Evolutionary conservation across 1,284 basidiomycete genomes (phyloP).

Genomic region (Leucoagaricus sp.): DNA sequence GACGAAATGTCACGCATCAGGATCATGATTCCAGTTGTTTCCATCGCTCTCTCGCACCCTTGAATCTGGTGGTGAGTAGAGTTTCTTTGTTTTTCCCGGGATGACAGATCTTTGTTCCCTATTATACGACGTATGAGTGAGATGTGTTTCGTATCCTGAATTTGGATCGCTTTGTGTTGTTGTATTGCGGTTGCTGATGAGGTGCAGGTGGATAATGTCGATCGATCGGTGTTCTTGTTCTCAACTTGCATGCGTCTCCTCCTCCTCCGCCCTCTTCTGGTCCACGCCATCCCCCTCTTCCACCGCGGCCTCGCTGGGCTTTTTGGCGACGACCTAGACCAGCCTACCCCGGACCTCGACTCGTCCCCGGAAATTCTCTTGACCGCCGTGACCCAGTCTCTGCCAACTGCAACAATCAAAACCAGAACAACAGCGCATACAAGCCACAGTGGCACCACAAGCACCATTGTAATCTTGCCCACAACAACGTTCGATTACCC

Average conservation of each 20-base stretch:
- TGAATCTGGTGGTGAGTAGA: neutral
- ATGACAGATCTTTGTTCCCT: slow-evolving; percentile 44
- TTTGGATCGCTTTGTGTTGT: neutral
- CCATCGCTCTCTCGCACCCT: neutral
- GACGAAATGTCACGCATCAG: neutral
- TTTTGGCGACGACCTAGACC: slow-evolving; percentile 23
- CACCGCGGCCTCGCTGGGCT: slow-evolving; percentile 30
- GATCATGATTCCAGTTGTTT: neutral
- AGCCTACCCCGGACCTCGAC: slow-evolving; percentile 9
- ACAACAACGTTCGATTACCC: neutral
- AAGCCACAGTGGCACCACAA: neutral
- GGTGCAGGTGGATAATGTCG: neutral
- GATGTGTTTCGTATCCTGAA: slow-evolving; percentile 5
- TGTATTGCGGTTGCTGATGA: neutral
- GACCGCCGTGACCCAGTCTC: neutral
- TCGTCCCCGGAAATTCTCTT: neutral
- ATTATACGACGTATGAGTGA: slow-evolving; percentile 45
- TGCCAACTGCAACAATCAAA: neutral
- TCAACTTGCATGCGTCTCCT: neutral
- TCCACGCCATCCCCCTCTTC: slow-evolving; percentile 19
- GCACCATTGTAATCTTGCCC: no score
- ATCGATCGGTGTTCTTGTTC: neutral
- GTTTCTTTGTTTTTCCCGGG: neutral
- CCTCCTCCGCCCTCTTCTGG: slow-evolving; percentile 4
- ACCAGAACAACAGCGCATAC: neutral